Conservation (phyloP, 2,329 filamentous ascomycete species). For the Allantophomopsis cytisporea region DNA sequence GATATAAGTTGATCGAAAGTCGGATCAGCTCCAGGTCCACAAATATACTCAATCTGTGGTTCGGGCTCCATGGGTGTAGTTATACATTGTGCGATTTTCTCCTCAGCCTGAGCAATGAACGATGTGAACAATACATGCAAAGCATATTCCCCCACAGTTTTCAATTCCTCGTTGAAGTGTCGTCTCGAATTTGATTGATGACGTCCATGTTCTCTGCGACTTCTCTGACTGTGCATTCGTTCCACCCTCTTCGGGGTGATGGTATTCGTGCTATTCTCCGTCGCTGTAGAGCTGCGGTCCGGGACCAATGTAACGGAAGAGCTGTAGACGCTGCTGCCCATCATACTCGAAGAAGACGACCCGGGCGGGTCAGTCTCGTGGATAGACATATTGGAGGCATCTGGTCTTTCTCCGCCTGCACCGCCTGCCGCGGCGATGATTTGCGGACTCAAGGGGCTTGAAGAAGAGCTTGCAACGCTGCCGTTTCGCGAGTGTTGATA, state of each 20-base stretch:
- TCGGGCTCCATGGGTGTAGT: slow-evolving; percentile 68
- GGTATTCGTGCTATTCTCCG: slow-evolving; percentile 28
- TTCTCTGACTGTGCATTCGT: slow-evolving; percentile 52
- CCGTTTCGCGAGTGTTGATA: slow-evolving; percentile 86
- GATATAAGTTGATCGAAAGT: slow-evolving; percentile 90
- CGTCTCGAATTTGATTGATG: slow-evolving; percentile 52
- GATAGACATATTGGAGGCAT: slow-evolving; percentile 16
- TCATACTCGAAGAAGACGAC: slow-evolving; percentile 9
- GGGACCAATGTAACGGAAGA: slow-evolving; percentile 18
- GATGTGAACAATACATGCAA: slow-evolving; percentile 93
- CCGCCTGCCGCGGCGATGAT: slow-evolving; percentile 59
- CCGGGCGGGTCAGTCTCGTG: slow-evolving; percentile 10
- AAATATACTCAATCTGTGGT: slow-evolving; percentile 76
- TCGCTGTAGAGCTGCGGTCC: slow-evolving; percentile 21
- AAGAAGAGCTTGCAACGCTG: slow-evolving; percentile 66
- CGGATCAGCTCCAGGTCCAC: slow-evolving; percentile 76
- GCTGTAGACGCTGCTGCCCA: slow-evolving; percentile 14
- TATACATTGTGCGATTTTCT: slow-evolving; percentile 84
- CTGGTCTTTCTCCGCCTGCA: slow-evolving; percentile 9
- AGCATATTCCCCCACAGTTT: slow-evolving; percentile 96
- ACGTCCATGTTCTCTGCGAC: slow-evolving; percentile 59
- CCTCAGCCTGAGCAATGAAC: slow-evolving; percentile 94
- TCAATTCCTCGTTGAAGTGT: slow-evolving; percentile 58
- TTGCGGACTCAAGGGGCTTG: slow-evolving; percentile 79
- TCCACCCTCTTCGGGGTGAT: slow-evolving; percentile 39